Evolutionary conservation across 2,329 filamentous ascomycete species (phyloP).

Genomic region (Colletotrichum falcatum): DNA sequence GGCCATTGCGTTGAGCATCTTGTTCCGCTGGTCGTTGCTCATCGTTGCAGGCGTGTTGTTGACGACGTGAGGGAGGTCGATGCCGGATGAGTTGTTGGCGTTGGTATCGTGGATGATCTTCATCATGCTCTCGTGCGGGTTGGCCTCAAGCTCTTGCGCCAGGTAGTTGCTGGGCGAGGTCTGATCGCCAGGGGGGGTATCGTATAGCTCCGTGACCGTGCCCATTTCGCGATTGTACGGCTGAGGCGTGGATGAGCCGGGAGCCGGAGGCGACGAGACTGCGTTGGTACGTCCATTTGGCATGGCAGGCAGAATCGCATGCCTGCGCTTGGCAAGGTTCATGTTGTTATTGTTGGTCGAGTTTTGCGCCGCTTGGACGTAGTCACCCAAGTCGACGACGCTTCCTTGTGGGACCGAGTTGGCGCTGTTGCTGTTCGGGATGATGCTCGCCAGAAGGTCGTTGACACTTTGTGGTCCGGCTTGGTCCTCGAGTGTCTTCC

Average conservation of each 20-base stretch:
- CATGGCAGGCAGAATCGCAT: constrained; percentile 67
- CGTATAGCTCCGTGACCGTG: constrained; percentile 71
- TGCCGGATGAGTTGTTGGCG: constrained; percentile 60
- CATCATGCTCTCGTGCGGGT: constrained; percentile 72
- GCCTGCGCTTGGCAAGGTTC: constrained; percentile 62
- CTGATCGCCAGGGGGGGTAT: constrained; percentile 61
- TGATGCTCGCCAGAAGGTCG: constrained; percentile 84
- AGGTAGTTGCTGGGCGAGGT: constrained; percentile 60
- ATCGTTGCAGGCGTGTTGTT: constrained; percentile 67
- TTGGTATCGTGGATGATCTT: constrained; percentile 75
- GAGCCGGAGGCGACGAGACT: constrained; percentile 44
- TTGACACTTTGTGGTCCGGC: constrained; percentile 80
- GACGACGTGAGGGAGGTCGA: constrained; percentile 69
- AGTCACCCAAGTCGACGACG: constrained; percentile 72
- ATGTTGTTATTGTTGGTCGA: constrained; percentile 51
- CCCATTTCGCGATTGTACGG: constrained; percentile 59
- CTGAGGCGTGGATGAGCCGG: constrained; percentile 47
- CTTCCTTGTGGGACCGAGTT: constrained; percentile 63
- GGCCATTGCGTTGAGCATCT: constrained; percentile 72
- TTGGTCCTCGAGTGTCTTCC: constrained; percentile 90
- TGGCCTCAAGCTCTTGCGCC: constrained; percentile 67
- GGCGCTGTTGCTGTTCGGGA: constrained; percentile 67
- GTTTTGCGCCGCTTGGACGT: constrained; percentile 62
- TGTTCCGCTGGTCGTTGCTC: constrained; percentile 67
- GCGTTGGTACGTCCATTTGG: constrained; percentile 53